Evolutionary conservation across 768 basidiomycete genomes (phyloP).

Genomic region (Amanita fuliginea): DNA sequence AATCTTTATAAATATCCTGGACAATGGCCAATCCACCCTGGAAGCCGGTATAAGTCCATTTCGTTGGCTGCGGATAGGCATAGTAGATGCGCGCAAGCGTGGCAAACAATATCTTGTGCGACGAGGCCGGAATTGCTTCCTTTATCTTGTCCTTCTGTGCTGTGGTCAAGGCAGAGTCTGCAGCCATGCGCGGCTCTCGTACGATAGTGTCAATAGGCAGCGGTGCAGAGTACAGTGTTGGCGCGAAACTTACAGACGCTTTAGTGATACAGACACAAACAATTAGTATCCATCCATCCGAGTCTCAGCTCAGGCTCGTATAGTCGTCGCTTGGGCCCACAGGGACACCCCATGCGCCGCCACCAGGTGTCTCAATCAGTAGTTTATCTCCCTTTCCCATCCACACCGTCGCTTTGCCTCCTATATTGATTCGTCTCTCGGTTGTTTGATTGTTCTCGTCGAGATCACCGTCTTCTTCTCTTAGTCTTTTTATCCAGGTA

Average conservation of each 20-base stretch:
- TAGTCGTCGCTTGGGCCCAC: constrained; percentile 14
- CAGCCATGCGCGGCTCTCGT: constrained; percentile 41
- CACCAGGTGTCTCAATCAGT: constrained; percentile 82
- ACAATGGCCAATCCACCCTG: constrained; percentile 78
- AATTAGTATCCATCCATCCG: too few species aligned
- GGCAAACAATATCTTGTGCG: constrained; percentile 73
- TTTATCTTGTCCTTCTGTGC: constrained; percentile 78
- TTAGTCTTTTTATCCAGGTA: constrained; percentile 74
- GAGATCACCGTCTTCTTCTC: constrained; percentile 58
- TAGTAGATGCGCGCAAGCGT: constrained; percentile 85
- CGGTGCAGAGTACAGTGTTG: not conserved
- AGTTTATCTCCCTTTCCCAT: constrained; percentile 85
- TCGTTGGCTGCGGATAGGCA: constrained; percentile 62
- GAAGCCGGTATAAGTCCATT: constrained; percentile 82
- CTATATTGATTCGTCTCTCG: constrained; percentile 68
- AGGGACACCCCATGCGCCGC: constrained; percentile 70
- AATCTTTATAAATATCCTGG: constrained; percentile 44
- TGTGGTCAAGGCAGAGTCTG: constrained; percentile 53
- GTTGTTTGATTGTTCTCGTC: constrained; percentile 24
- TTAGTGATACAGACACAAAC: not conserved
- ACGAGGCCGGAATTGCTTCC: constrained; percentile 38
- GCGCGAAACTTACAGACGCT: not conserved
- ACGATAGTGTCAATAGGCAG: not conserved
- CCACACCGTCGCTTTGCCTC: constrained; percentile 77
- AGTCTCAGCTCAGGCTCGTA: constrained; percentile 26